Evolutionary conservation across 331 rosid genomes (phyloP).

Genomic region (Stylosanthes scabra): DNA sequence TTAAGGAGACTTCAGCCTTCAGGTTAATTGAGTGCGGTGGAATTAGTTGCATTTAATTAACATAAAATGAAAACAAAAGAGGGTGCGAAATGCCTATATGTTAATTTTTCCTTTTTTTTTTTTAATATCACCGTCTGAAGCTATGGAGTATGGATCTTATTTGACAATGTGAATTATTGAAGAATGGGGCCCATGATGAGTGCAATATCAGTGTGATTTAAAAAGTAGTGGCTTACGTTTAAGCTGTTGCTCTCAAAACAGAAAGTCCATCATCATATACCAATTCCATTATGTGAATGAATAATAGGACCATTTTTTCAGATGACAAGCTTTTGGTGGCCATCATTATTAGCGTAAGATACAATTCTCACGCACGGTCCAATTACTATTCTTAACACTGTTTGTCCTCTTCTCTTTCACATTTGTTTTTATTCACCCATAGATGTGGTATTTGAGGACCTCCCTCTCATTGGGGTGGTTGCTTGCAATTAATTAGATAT

Average conservation of each 20-base stretch:
- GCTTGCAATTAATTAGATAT: constrained; percentile 20
- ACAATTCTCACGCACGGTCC: background rate
- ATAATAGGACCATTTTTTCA: constrained; percentile 6
- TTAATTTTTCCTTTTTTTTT: no score
- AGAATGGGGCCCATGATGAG: background rate
- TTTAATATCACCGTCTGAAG: background rate
- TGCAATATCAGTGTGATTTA: background rate
- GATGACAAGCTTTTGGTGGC: background rate
- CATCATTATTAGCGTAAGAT: background rate
- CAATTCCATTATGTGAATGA: background rate
- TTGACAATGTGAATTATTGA: constrained; percentile 22
- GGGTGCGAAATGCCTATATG: no score
- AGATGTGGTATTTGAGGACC: background rate
- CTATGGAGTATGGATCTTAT: background rate
- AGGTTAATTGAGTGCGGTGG: no score
- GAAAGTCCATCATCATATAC: background rate
- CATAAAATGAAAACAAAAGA: no score
- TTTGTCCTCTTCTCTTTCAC: constrained; percentile 6
- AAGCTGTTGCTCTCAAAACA: background rate
- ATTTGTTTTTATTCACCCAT: constrained; percentile 12
- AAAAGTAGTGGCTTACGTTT: constrained; percentile 18
- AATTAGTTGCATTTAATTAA: no score
- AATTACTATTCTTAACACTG: background rate
- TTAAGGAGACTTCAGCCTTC: no score
- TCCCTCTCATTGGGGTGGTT: background rate